These are phyloP conservation scores for Pseudocercospora musae DNA, from an alignment of 2,329 filamentous ascomycete genomes.

Conservation along the genomic window DNA sequence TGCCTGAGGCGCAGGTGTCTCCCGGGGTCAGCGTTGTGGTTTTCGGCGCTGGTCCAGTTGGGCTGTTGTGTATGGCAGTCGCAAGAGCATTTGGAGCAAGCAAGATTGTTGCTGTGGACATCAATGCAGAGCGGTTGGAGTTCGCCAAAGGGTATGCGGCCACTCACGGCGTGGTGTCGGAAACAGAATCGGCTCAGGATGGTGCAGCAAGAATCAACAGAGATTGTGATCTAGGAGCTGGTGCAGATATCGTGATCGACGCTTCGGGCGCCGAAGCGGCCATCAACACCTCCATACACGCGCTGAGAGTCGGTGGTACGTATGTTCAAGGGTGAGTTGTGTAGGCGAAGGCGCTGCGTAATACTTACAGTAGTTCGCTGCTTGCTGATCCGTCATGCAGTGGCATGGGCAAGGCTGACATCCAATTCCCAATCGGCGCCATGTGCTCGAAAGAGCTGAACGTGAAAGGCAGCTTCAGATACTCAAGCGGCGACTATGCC, in stretches of 20 bases:
- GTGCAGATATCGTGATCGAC: constrained; percentile 50
- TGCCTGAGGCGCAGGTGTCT: constrained; percentile 43
- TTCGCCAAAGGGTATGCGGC: constrained; percentile 73
- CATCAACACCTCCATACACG: constrained; percentile 49
- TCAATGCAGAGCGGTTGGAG: constrained; percentile 72
- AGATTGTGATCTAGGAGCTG: constrained; percentile 48
- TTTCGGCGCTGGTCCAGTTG: constrained; percentile 59
- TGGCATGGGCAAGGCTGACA: constrained; percentile 85
- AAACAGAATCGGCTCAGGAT: constrained; percentile 53
- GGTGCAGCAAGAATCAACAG: constrained; percentile 20
- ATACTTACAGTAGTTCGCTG: too few species aligned
- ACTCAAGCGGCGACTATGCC: constrained; percentile 82
- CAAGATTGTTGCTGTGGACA: constrained; percentile 83
- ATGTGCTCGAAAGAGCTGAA: constrained; percentile 87
- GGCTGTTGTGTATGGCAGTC: constrained; percentile 81
- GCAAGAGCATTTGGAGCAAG: constrained; percentile 80
- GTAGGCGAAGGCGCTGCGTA: too few species aligned
- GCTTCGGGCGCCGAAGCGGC: constrained; percentile 48
- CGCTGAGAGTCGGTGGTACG: constrained; percentile 48
- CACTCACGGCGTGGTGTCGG: constrained; percentile 66
- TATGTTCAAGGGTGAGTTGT: constrained; percentile 64
- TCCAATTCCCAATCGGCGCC: constrained; percentile 88
- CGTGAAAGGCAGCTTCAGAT: constrained; percentile 83
- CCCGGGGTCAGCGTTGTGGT: constrained; percentile 47
- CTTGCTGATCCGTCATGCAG: neutral